Evolutionary conservation across 306 rosid species (phyloP), one percentile per base, ranked within the genome.

Genomic region (Vigna reflexopilosa): DNA sequence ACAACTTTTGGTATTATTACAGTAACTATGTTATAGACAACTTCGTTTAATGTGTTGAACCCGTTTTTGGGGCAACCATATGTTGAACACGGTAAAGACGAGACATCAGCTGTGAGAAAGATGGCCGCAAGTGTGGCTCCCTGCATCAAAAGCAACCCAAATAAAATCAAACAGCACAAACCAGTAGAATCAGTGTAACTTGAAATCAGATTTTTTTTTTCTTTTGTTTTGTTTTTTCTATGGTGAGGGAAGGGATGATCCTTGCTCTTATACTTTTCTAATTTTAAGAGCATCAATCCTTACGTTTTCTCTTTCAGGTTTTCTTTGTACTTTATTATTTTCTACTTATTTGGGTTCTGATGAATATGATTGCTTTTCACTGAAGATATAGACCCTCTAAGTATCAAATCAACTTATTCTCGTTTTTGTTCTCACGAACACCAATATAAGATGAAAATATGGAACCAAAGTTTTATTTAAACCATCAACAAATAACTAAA

Each of bases 91-190:
- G 83, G 73, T 86, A 87, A 74, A 93, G 87, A 44, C 89, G 96
- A 58, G 84, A 71, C 90, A 93, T 90, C 77, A 93, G 91, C 84
- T 93, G 90, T 22, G 97, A 62, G 86, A 96, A 96, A 24, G 99
- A 93, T 9, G 99, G 99, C 75, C 99, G 90, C 91, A 91, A 72
- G 61, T 96, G 92, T 57, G 98, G 89, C 70, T 96, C 98, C 88
- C 99, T 96, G 91, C 79, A 84, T 81, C 57, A 77, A 26, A 82
- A 83, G 44, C 86, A 86, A 75, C 24, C 56, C 50, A 48, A 28
- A 26, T 70, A 42, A 57, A 24, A 73, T 55, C 14, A 74, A 79
- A 63, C 36, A 70, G 48, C 65, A 47, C n/a, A 17, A 28, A 68
- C 42, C 28, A 40, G 34, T 47, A 52, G 36, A 6, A 67, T 50